Evolutionary conservation across 2,329 filamentous ascomycete genomes (phyloP).

Genomic region (Bipolaris oryzae): DNA sequence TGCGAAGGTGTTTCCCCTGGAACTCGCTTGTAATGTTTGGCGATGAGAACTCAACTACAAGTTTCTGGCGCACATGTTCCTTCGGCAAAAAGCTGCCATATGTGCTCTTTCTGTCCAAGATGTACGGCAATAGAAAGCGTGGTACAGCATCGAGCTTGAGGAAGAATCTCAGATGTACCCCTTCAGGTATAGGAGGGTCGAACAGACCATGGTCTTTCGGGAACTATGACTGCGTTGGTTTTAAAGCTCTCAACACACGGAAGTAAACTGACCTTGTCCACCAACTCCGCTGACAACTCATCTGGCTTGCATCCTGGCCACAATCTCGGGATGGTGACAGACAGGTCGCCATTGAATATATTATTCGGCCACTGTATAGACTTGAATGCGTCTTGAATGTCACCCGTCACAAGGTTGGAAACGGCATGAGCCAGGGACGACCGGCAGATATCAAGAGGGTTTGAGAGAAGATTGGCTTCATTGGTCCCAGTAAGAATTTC

Average conservation of each 20-base stretch:
- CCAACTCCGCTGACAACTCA: constrained; percentile 3
- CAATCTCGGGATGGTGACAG: constrained; percentile 36
- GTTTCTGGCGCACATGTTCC: constrained; percentile 59
- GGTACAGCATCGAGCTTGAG: constrained; percentile 65
- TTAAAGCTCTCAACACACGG: constrained; percentile 6
- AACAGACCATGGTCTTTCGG: constrained; percentile 70
- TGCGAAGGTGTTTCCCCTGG: constrained; percentile 68
- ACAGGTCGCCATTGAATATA: constrained; percentile 39
- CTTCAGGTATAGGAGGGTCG: constrained; percentile 63
- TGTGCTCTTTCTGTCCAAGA: constrained; percentile 59
- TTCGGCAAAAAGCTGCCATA: constrained; percentile 56
- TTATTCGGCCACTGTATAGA: constrained; percentile 41
- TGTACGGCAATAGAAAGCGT: constrained; percentile 66
- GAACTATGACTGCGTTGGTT: constrained; percentile 53
- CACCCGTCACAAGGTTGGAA: constrained; percentile 17
- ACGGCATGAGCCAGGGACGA: constrained; percentile 31
- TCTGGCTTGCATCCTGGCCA: constrained; percentile 28
- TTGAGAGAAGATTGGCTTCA: constrained; percentile 14
- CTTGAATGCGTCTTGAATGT: constrained; percentile 26
- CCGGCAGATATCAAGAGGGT: constrained; percentile 39
- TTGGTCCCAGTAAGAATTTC: not conserved
- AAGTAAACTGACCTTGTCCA: constrained; percentile 23
- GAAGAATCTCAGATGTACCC: constrained; percentile 72
- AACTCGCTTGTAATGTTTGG: constrained; percentile 78
- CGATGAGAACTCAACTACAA: constrained; percentile 71